Conservation (phyloP, 306 rosid genomes). For the Rubus idaeus region DNA sequence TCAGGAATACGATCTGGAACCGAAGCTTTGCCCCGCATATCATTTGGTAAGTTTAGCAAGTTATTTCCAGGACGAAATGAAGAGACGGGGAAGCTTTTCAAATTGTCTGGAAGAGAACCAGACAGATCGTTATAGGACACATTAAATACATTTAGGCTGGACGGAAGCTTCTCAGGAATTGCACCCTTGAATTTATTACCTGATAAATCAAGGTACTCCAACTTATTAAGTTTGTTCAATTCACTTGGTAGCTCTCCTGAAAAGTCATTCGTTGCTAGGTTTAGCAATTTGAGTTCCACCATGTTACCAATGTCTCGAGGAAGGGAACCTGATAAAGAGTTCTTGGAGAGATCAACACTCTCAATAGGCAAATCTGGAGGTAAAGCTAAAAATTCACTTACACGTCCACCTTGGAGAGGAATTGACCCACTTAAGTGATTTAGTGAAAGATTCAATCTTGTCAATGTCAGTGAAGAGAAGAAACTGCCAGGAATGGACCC, state of each 20-base stretch:
- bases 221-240: constrained; percentile 58
- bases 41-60: constrained; percentile 39
- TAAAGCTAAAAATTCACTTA: constrained; percentile 68
- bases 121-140: constrained; percentile 84
- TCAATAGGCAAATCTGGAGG: constrained; percentile 53
- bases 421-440: constrained; percentile 69
- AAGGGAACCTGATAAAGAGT: constrained; percentile 65
- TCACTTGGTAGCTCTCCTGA: constrained; percentile 78
- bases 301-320: constrained; percentile 71
- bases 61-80: constrained; percentile 82
- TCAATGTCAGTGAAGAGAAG: constrained; percentile 60
- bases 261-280: constrained; percentile 73
- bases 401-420: constrained; percentile 64
- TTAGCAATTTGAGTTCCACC: constrained; percentile 74
- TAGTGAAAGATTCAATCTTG: constrained; percentile 77
- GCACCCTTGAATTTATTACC: constrained; percentile 72
- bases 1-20: constrained; percentile 44
- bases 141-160: constrained; percentile 61
- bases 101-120: constrained; percentile 68
- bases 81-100: constrained; percentile 55
- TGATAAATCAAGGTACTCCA: constrained; percentile 84
- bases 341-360: constrained; percentile 76
- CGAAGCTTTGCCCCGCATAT: constrained; percentile 31
- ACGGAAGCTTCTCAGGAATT: constrained; percentile 79
- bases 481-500: constrained; percentile 78